A percentile compares a stretch with the other conserved stretches of the same genome.
Evolutionary conservation across 371 early-diverging fungal genomes (phyloP).

Genomic region (Catenaria anguillulae): DNA sequence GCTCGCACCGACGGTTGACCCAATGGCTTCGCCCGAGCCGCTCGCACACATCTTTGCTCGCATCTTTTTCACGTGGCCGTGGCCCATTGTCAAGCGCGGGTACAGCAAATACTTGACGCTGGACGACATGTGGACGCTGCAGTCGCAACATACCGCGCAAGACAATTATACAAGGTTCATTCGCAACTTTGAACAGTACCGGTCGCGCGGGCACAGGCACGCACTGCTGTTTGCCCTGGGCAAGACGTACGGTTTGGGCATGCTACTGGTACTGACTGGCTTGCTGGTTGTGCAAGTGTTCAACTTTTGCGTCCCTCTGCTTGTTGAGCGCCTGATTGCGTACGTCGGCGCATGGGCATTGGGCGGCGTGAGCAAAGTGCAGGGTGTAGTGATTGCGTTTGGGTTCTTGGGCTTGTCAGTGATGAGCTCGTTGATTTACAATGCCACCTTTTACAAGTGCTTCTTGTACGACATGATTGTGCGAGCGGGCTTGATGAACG

Average conservation of each 20-base stretch:
- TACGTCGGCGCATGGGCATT: slow-evolving; percentile 18
- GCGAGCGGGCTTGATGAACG: slow-evolving; percentile 64
- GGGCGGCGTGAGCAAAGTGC: background rate
- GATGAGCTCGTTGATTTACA: slow-evolving; percentile 63
- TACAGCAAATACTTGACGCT: slow-evolving; percentile 49
- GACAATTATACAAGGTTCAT: background rate
- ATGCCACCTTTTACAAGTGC: slow-evolving; percentile 76
- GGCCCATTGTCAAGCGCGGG: slow-evolving; percentile 68
- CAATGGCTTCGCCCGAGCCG: slow-evolving; percentile 42
- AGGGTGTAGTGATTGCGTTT: slow-evolving; percentile 14
- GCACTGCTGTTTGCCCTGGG: background rate
- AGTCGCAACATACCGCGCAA: background rate
- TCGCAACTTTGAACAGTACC: background rate
- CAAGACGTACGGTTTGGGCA: background rate
- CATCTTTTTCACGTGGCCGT: slow-evolving; percentile 82
- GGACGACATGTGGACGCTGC: slow-evolving; percentile 61
- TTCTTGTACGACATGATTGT: slow-evolving; percentile 60
- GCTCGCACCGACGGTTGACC: background rate
- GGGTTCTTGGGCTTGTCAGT: slow-evolving; percentile 66
- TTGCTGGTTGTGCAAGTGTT: background rate
- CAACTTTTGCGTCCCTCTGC: slow-evolving; percentile 9
- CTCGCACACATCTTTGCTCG: slow-evolving; percentile 69
- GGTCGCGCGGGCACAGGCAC: background rate
- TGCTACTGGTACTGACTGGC: background rate
- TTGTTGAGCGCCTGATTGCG: slow-evolving; percentile 52